Base-by-base conservation (phyloP, 176 grass and related monocot species). In the Urochloa ruziziensis region DNA sequence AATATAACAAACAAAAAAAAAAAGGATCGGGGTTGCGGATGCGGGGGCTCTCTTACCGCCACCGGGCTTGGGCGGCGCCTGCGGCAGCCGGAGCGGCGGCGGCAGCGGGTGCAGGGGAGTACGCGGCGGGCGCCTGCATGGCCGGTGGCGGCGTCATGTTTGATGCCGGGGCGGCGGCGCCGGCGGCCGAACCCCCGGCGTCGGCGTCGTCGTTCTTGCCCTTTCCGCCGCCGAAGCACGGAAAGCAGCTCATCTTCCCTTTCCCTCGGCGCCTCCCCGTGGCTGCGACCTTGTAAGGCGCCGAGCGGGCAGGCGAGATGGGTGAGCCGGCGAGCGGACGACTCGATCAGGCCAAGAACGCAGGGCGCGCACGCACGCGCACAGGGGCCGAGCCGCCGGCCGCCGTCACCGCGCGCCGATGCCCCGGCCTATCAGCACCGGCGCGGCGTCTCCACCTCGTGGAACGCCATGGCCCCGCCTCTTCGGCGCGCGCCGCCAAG, bases 161-260 rank as follows among this genome's bases (percentile, higher is more conserved):
- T 42, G 28, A 53, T 3, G 23, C 63, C 69, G 59, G 32, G 17
- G 12, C 2, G 36, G 56, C 13, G 12, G 11, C 28, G 3, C 7
- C 13, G 12, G 11, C 28, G 3, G 5, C 47, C 2, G 9, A 15
- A 36, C 17, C 10, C 7, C 15, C 74, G n/a, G 11, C 32, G 7
- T 87, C 85, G 29, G 12, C 64, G 0, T 74, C 23, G 11, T 33
- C 57, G 9, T 35, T 42, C 77, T 81, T 67, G 42, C 78, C 75
- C 80, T 86, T 79, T 62, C 80, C 70, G 66, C 66, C 19, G 51
- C 82, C 89, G 68, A 92, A 92, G 56, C 90, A 92, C 75, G 90
- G 90, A 68, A 92, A 92, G 87, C 90, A 92, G 79, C 90, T 89
- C 90, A 92, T 92, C 80, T 86, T 86, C 64, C 44, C 63, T 35